Evolutionary conservation across 164 flowering plant species (phyloP), one percentile per base, ranked within the genome.

Genomic region (Malania oleifera): DNA sequence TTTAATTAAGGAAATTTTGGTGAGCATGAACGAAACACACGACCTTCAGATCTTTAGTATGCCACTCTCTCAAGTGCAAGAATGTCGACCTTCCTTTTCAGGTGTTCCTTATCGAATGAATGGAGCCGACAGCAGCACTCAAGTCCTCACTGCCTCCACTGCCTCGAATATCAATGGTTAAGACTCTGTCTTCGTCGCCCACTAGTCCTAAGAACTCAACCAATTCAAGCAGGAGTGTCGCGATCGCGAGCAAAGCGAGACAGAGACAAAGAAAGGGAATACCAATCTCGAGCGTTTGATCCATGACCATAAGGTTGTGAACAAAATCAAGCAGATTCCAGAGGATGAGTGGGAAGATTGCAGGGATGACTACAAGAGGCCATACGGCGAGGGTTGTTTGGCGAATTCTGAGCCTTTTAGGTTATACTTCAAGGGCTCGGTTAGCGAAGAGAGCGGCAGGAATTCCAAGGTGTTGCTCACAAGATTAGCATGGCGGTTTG

Each of bases 371-470:
- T 65, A 69, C 34, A 71, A 76, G 68, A 71, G 52, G 39, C 90
- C 95, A 5, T 78, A 63, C 50, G 79, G 71, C 2, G 79, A 72
- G 38, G 80, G 81, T 0, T n/a, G 49, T 58, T 70, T 77, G 18
- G 51, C 1, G n/a, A 48, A 22, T 14, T 60, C 17, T 37, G 65
- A 61, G 51, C 8, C 46, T 23, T 72, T 73, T 52, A 77, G 71
- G 61, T 29, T 86, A 34, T 91, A 86, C 64, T 82, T 70, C 57
- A 88, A 84, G 80, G 98, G 98, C 15, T 48, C 85, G 67, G 71
- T 76, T 52, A 75, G 80, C 45, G 75, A 75, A 3, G 91, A 83
- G 68, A 51, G 49, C 34, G 60, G 70, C 24, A 34, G 60, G 27
- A 66, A 47, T 18, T 35, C 25, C 57, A 48, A 13, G 50, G 60